These are phyloP conservation scores for Camellia sinensis DNA, from an alignment of 148 eudicot species.

Conservation along the genomic window DNA sequence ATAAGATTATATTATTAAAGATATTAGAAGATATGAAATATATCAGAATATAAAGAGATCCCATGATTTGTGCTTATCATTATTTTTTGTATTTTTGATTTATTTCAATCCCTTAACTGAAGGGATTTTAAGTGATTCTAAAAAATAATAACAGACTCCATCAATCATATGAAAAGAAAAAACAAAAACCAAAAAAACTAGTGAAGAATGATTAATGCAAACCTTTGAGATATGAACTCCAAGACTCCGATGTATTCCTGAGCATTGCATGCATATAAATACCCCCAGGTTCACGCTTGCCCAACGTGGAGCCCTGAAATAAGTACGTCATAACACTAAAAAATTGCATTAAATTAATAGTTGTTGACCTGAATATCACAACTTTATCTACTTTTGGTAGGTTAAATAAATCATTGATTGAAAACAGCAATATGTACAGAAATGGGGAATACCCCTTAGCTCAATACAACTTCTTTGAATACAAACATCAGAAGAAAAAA, in stretches of 20 bases:
- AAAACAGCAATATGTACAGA: too few relatives aligned
- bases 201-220: neutral
- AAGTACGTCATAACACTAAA: neutral
- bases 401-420: too few relatives aligned
- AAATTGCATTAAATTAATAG: neutral
- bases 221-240: conserved; percentile 91
- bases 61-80: too few relatives aligned
- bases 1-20: neutral
- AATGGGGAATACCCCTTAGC: too few relatives aligned
- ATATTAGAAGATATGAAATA: too few relatives aligned
- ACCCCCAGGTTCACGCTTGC: conserved; percentile 78
- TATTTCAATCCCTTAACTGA: too few relatives aligned
- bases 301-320: conserved; percentile 73
- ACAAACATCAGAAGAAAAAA: too few relatives aligned
- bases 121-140: neutral
- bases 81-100: too few relatives aligned
- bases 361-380: too few relatives aligned
- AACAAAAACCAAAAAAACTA: neutral
- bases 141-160: neutral
- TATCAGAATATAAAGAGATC: too few relatives aligned
- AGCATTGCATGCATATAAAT: conserved; percentile 82
- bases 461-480: too few relatives aligned
- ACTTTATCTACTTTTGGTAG: too few relatives aligned
- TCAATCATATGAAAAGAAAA: neutral
- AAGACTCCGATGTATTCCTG: conserved; percentile 80